Base-by-base conservation (phyloP, 371 early-diverging fungal genomes). In the Mucor velutinosus region DNA sequence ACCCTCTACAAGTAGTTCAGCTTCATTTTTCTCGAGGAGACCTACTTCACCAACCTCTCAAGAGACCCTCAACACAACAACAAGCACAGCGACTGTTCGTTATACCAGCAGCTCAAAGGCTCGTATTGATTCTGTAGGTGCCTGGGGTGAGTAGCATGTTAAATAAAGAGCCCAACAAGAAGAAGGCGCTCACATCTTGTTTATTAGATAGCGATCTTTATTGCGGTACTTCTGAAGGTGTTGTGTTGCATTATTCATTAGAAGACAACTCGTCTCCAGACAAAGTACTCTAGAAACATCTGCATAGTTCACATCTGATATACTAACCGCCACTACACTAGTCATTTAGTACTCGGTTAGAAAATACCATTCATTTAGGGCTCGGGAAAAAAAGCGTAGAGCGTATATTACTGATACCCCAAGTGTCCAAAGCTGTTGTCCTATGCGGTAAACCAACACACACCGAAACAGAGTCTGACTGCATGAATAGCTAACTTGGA, bases 161-260 rank as follows among this genome's bases (percentile, higher is more conserved):
- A 39, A 21, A 58, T 21, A 56, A 45, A 19, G 32, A 25, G 33
- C 19, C 19, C 7, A 35, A 37, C 51, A 58, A 43, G 32, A 51
- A 23, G 7, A 7, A 23, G 19, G 11, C n/a, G 10, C 11, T 15
- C 27, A 53, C 14, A 3, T 53, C 4, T 14, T 3, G 23, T 12
- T 14, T 1, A 27, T 51, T 62, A 92, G 92, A 86, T 56, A 88
- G 83, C 63, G 80, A 89, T 58, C 76, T 93, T 19, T 92, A 90
- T 59, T 72, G 92, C 41, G 94, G 92, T 8, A 92, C 93, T 12
- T 88, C 90, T 7, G 92, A 92, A 70, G 94, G 94, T 10, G 77
- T 81, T 45, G 58, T 93, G 32, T 70, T 91, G 17, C 91, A 90
- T 60, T 92, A 87, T 67, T 70, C 76, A 17, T 73, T 90, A 12